These are phyloP conservation scores for Rhizophlyctis rosea DNA, from an alignment of 192 early-diverging fungal species.

Conservation along the genomic window DNA sequence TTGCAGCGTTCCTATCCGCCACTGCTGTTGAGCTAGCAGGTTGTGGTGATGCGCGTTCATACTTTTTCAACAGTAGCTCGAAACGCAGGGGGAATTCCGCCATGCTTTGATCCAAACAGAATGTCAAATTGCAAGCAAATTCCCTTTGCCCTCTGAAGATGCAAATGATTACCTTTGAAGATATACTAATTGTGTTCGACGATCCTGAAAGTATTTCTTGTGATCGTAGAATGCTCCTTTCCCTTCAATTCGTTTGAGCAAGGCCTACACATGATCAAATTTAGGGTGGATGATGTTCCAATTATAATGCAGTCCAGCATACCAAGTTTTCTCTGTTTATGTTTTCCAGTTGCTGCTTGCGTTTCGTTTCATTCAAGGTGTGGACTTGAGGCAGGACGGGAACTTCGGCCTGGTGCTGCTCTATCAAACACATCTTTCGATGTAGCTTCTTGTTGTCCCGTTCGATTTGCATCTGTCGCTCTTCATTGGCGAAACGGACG, in stretches of 20 bases:
- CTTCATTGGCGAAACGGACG: conserved; percentile 12
- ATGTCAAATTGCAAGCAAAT: too few relatives aligned
- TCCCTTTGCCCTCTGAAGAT: too few relatives aligned
- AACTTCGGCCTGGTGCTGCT: too few relatives aligned
- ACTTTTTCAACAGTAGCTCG: neutral
- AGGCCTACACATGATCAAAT: neutral
- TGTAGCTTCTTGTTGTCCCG: conserved; percentile 45
- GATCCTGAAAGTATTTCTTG: neutral
- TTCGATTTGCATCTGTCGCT: conserved; percentile 45
- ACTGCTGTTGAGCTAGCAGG: neutral
- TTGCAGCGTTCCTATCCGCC: neutral
- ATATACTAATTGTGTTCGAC: neutral
- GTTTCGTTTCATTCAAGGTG: too few relatives aligned
- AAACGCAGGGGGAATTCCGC: neutral
- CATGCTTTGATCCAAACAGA: too few relatives aligned
- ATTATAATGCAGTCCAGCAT: too few relatives aligned
- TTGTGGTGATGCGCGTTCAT: neutral
- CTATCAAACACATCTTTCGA: neutral
- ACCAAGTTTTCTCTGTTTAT: neutral
- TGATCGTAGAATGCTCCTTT: neutral
- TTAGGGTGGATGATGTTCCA: too few relatives aligned
- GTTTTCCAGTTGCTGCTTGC: neutral
- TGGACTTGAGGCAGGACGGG: too few relatives aligned
- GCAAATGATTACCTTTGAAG: too few relatives aligned
- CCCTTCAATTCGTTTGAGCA: neutral